Evolutionary conservation across 306 rosid species (phyloP), one percentile per base, ranked within the genome.

Genomic region (Dalbergia cultrata): DNA sequence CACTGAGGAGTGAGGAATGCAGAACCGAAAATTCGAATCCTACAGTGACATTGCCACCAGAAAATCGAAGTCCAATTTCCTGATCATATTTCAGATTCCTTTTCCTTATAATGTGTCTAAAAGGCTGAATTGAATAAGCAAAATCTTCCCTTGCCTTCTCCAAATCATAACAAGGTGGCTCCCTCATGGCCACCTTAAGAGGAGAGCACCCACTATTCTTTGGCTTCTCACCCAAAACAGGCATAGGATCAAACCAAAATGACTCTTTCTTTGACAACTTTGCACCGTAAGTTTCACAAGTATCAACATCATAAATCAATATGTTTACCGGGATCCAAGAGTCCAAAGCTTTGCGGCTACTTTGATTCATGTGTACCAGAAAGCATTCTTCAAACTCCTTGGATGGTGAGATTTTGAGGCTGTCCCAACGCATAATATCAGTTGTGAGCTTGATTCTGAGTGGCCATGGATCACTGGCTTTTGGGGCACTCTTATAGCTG

Each of bases 41-140:
- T 13, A 77, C 79, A 0, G 53, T 41, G 9, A 57, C 33, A 34
- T 58, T 63, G 71, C 74, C 34, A 56, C 76, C 74, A 8, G 82
- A 82, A 82, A 86, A 78, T 3, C 86, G 81, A 43, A 87, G 65
- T 41, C 92, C 91, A 72, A 89, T 89, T 81, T 89, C 86, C 16
- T 89, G 91, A 76, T 80, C 85, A 73, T 77, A 84, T 19, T 76
- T 74, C 2, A 89, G 87, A 59, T 67, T 76, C 57, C 91, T 82
- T 64, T 63, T 82, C 81, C 35, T 85, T 45, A 80, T 67, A 3
- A 87, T 18, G 11, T 83, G 85, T 6, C 81, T 52, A 75, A 87
- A 84, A 16, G 95, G 88, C 83, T 87, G 72, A 37, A 90, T 74
- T 16, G 90, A 81, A 77, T 85, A 90, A 71, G 45, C 88, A 82